Percentiles rank a stretch among this genome's conserved stretches.
phyloP scores from a whole-genome alignment of 2,329 filamentous ascomycete genomes.

The Beauveria rudraprayagi region DNA sequence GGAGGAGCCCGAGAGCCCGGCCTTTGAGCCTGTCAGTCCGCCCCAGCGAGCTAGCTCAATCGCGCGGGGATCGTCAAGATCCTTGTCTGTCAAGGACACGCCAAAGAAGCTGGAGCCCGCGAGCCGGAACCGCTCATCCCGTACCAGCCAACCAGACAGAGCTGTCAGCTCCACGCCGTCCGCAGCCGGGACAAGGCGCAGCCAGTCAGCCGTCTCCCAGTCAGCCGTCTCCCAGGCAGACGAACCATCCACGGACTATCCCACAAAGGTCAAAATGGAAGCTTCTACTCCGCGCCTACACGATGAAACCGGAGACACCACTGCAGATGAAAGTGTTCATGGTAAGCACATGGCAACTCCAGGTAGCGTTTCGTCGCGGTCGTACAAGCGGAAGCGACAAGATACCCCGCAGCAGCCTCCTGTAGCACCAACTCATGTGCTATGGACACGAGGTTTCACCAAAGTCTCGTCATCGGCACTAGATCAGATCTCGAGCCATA shows the following conservation, averaged over 20 bases:
- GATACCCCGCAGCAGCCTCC: constrained; percentile 40
- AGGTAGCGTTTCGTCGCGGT: constrained; percentile 29
- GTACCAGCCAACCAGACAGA: constrained; percentile 27
- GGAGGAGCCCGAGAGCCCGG: constrained; percentile 40
- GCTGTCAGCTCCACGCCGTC: constrained; percentile 29
- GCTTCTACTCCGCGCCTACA: constrained; percentile 45
- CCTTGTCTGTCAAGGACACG: constrained; percentile 12
- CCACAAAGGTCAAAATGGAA: constrained; percentile 48
- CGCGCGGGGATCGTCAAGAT: constrained; percentile 24
- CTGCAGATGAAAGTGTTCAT: constrained; percentile 43
- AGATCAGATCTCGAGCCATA: constrained; percentile 69
- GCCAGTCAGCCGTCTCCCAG: constrained; percentile 39
- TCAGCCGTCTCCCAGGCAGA: constrained; percentile 40
- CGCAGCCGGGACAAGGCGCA: constrained; percentile 28
- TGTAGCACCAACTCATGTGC: constrained; percentile 56
- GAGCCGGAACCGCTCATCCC: constrained; percentile 27
- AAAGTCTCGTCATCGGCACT: constrained; percentile 65
- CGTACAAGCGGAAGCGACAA: constrained; percentile 50
- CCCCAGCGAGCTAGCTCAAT: constrained; percentile 32
- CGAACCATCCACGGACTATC: constrained; percentile 38
- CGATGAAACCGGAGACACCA: constrained; percentile 49
- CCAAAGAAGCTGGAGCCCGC: constrained; percentile 14
- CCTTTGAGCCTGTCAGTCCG: constrained; percentile 52
- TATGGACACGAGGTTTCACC: constrained; percentile 68
- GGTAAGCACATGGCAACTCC: constrained; percentile 31